These are phyloP conservation scores for Zygosaccharomyces rouxii DNA, from an alignment of 805 yeast genomes.

Conservation along the genomic window DNA sequence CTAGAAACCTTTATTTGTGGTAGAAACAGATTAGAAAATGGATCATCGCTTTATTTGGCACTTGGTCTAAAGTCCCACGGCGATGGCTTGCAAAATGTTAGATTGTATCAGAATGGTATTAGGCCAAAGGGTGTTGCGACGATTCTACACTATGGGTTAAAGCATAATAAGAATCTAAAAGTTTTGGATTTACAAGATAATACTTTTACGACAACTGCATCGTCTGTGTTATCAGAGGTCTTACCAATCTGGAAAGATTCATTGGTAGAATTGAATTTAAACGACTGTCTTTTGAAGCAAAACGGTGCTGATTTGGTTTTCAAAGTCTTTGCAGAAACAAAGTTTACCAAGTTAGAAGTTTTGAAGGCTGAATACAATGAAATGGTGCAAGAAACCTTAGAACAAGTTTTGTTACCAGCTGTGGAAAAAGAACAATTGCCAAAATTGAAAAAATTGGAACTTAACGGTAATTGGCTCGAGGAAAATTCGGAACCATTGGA, in stretches of 20 bases:
- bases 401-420: constrained; percentile 43
- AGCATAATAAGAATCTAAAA: constrained; percentile 53
- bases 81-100: constrained; percentile 59
- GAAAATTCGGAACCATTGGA: constrained; percentile 77
- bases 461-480: constrained; percentile 89
- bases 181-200: constrained; percentile 90
- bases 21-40: constrained; percentile 93
- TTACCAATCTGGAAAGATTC: constrained; percentile 57
- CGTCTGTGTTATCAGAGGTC: constrained; percentile 57
- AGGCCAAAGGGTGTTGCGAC: constrained; percentile 87
- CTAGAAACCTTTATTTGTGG: constrained; percentile 92
- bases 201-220: constrained; percentile 74
- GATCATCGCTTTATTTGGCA: constrained; percentile 81
- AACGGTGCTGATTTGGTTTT: constrained; percentile 62
- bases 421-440: constrained; percentile 56
- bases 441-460: constrained; percentile 61
- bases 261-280: constrained; percentile 74
- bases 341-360: constrained; percentile 43
- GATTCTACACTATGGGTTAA: constrained; percentile 68
- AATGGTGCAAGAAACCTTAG: constrained; percentile 62
- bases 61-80: constrained; percentile 79
- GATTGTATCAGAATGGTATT: constrained; percentile 93
- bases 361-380: constrained; percentile 87
- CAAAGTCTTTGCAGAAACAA: constrained; percentile 43
- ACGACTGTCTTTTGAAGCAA: constrained; percentile 82